Evolutionary conservation across 2,329 filamentous ascomycete genomes (phyloP).

Genomic region (Decorospora gaudefroyi): DNA sequence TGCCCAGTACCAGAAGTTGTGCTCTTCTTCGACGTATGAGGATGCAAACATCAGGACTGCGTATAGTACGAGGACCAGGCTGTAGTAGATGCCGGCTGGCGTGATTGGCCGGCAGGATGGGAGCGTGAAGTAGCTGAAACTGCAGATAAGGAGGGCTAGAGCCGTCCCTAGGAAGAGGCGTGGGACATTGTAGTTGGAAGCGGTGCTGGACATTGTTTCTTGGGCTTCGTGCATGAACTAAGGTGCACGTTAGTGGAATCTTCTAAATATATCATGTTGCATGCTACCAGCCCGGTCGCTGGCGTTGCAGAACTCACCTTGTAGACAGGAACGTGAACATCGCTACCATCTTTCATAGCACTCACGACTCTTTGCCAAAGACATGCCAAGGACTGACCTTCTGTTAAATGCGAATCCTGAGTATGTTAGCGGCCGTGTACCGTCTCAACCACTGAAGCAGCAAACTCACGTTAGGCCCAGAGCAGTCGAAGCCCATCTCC

Average conservation of each 20-base stretch:
- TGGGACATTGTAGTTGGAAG: slow-evolving; percentile 84
- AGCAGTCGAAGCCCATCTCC: slow-evolving; percentile 19
- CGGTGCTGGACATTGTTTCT: slow-evolving; percentile 80
- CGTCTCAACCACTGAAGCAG: not conserved
- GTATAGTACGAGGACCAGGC: slow-evolving; percentile 58
- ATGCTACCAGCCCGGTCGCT: not conserved
- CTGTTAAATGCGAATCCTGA: slow-evolving; percentile 15
- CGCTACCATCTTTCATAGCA: slow-evolving; percentile 10
- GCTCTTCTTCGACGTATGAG: slow-evolving; percentile 97
- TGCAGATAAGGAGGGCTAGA: slow-evolving; percentile 53
- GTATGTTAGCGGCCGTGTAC: not conserved
- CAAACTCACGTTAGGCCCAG: slow-evolving; percentile 9
- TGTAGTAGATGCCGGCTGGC: slow-evolving; percentile 52
- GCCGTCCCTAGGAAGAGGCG: slow-evolving; percentile 59
- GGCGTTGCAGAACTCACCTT: slow-evolving; percentile 43
- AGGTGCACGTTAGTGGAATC: slow-evolving; percentile 12
- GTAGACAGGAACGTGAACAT: slow-evolving; percentile 47
- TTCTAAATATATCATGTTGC: too few species aligned
- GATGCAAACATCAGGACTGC: slow-evolving; percentile 95
- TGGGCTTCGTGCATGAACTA: slow-evolving; percentile 74
- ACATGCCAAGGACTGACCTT: slow-evolving; percentile 62
- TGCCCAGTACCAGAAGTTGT: slow-evolving; percentile 98
- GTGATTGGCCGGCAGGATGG: slow-evolving; percentile 54
- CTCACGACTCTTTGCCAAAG: slow-evolving; percentile 61
- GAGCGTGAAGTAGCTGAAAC: slow-evolving; percentile 42